These are phyloP conservation scores for Entonaema liquescens DNA, from an alignment of 495 filamentous ascomycete genomes.

Conservation along the genomic window DNA sequence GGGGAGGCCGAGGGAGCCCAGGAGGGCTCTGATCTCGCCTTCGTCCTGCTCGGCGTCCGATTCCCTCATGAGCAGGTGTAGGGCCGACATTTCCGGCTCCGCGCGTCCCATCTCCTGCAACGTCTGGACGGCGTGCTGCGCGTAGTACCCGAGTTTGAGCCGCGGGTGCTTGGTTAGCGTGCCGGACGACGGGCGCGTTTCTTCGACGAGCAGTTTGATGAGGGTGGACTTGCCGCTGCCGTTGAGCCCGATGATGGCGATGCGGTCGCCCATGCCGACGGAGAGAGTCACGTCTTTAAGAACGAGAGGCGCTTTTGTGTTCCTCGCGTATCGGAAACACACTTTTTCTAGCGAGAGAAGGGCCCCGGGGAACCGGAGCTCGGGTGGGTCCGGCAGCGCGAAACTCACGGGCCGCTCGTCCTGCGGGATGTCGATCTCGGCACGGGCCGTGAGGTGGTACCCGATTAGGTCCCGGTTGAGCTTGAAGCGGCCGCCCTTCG, in stretches of 20 bases:
- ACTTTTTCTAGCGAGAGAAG: constrained; percentile 74
- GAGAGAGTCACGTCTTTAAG: constrained; percentile 70
- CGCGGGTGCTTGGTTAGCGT: constrained; percentile 69
- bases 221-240: constrained; percentile 79
- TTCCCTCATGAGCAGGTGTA: constrained; percentile 64
- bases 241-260: constrained; percentile 78
- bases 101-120: constrained; percentile 60
- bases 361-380: constrained; percentile 77
- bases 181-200: constrained; percentile 57
- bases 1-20: constrained; percentile 70
- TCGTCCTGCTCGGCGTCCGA: constrained; percentile 62
- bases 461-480: constrained; percentile 75
- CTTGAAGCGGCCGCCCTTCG: constrained; percentile 78
- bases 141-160: constrained; percentile 74
- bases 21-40: constrained; percentile 66
- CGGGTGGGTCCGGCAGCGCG: constrained; percentile 65
- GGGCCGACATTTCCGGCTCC: constrained; percentile 64
- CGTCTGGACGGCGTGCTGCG: constrained; percentile 77
- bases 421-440: constrained; percentile 72
- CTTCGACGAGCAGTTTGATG: constrained; percentile 64
- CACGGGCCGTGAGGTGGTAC: constrained; percentile 62
- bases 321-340: constrained; percentile 61
- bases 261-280: constrained; percentile 72
- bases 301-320: constrained; percentile 11
- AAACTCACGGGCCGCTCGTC: constrained; percentile 70